phyloP scores from a whole-genome alignment of 1,284 basidiomycete genomes.

The Takashimella koratensis region DNA sequence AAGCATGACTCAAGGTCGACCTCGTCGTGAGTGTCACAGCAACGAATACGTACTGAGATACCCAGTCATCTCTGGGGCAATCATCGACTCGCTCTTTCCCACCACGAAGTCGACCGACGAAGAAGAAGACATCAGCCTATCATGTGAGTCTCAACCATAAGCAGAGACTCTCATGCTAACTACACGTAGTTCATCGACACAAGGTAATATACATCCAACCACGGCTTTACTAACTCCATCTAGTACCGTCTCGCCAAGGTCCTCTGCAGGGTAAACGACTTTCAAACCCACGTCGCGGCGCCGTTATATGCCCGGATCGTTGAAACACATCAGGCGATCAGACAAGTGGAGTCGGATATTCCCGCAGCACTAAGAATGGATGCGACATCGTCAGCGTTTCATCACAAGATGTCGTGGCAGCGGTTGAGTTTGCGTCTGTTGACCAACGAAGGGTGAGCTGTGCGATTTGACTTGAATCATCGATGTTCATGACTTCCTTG shows the following conservation, averaged over 20 bases:
- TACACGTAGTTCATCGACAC: background rate
- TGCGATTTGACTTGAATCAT: too few species aligned
- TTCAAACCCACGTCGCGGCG: constrained; percentile 4
- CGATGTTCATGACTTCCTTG: background rate
- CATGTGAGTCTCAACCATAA: background rate
- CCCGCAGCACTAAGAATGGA: background rate
- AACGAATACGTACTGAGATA: background rate
- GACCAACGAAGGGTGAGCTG: constrained; percentile 3
- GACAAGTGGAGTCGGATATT: constrained; percentile 2
- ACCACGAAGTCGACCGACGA: background rate
- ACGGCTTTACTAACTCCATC: too few species aligned
- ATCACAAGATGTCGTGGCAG: constrained; percentile 2
- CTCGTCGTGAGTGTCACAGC: constrained; percentile 7
- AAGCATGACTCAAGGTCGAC: constrained; percentile 12
- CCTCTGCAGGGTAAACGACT: constrained; percentile 9
- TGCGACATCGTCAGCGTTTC: background rate
- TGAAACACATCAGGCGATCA: constrained; percentile 5
- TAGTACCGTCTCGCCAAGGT: constrained; percentile 14
- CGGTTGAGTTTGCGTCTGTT: constrained; percentile 6
- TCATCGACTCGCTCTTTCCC: constrained; percentile 4
- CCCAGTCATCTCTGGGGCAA: constrained; percentile 1
- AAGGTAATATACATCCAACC: constrained; percentile 1
- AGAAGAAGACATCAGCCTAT: background rate
- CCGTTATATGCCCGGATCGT: constrained; percentile 5
- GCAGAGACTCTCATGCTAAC: background rate